Evolutionary conservation across 2,329 filamentous ascomycete genomes (phyloP), one percentile per base, ranked within the genome.

Genomic region (Colletotrichum melonis): DNA sequence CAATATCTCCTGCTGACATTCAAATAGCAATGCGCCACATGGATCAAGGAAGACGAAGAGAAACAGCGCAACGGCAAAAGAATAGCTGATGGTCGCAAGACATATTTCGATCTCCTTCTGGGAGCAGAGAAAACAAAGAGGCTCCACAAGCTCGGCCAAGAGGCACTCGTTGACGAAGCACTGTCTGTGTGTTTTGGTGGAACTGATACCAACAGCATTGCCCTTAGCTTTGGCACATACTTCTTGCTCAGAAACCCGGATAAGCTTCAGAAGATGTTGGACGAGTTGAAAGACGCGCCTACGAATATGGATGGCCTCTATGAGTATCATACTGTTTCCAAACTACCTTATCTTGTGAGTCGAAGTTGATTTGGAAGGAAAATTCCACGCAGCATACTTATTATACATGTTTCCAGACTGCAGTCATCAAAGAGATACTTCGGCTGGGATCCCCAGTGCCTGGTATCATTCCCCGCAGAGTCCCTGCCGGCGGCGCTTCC

Each of bases 401-500:
- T 49, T 22, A 1, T 5, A 1, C 8, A 5, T 49, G 42, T 22
- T 49, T 49, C 7, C 8, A 49, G 42, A 49, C 42, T 19, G 42
- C 42, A 22, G 42, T 49, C 42, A 49, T 49, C 42, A 49, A 49
- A n/a, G 42, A 49, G 19, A 49, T 49, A n/a, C 42, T 49, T 9
- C 42, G 42, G 19, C 8, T 22, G 7, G 42, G 42, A 9, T 49
- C 66, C 12, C 66, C 66, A 11, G 57, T 62, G 0, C 66, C 66
- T 24, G 66, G 66, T 1, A 63, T 68, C 24, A 63, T 55, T 38
- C 66, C 66, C 19, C 52, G 66, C 12, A 55, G 66, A 26, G 66
- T 68, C 2, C 66, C 66, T 38, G 49, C 58, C 4, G 66, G 32
- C 19, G 66, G 66, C n/a, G 46, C 66, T 4, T n/a, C 26, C 9